Evolutionary conservation across 257 asterid species (phyloP), one percentile per base, ranked within the genome.

Genomic region (Solanum habrochaites): DNA sequence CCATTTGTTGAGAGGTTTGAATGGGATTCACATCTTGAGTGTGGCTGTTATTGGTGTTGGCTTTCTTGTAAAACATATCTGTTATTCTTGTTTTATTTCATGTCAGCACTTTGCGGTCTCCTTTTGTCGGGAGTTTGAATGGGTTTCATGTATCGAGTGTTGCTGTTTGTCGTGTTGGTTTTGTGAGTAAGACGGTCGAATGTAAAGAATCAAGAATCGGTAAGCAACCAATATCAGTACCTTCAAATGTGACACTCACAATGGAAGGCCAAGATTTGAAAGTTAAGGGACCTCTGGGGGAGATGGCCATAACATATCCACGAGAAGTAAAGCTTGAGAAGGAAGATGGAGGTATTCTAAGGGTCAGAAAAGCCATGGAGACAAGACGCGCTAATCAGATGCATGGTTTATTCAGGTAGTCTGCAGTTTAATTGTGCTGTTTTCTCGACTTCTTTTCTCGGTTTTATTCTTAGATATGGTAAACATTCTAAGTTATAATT

Each of bases 201-300:
- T 97, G 98, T 90, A 97, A 97, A 91, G 99, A 97, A 86, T 97
- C 99, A 39, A 94, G 99, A 91, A 96, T 97, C 16, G 98, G 99
- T 47, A 97, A 97, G 95, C 99, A 97, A 87, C 99, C 96, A 10
- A 95, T 97, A 88, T 14, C 88, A 37, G 96, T 97, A 62, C 99
- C 99, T 18, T 89, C 99, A 45, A 95, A 91, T 88, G 99, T 95
- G 88, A 88, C 93, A 11, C 89, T 97, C 71, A 90, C 87, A 6
- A 88, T 93, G 96, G 93, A 91, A 4, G 99, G 99, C 23, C 99
- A 93, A 82, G 94, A 92, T 89, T 86, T 95, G 87, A 94, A 93
- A 86, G 99, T 94, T 25, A 95, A 94, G 90, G 99, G 99, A 39
- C 99, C 99, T 80, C 89, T 95, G 21, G 99, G 99, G 69, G 98